phyloP scores from a whole-genome alignment of 371 early-diverging fungal genomes.

The Mucor circinelloides region DNA sequence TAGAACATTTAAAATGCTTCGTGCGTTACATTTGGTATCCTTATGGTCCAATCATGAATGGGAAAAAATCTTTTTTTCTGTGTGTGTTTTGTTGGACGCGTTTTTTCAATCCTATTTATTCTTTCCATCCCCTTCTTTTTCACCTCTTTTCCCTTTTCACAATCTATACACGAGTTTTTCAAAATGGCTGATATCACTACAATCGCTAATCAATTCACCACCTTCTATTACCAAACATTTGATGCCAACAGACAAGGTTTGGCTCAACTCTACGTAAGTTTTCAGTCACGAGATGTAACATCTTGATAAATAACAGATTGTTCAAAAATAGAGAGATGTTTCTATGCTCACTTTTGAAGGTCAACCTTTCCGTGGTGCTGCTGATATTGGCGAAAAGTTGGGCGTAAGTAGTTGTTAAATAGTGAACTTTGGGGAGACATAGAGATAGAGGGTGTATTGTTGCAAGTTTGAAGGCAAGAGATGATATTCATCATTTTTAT shows the following conservation, averaged over 20 bases:
- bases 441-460: neutral
- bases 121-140: neutral
- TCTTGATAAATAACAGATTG: neutral
- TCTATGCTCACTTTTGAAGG: slow-evolving; percentile 93
- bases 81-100: neutral
- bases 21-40: neutral
- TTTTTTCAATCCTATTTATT: neutral
- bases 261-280: slow-evolving; percentile 81
- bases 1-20: neutral
- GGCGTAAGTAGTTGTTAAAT: slow-evolving; percentile 56
- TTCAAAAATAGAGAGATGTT: slow-evolving; percentile 56
- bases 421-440: neutral
- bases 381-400: slow-evolving; percentile 77
- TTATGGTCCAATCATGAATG: neutral
- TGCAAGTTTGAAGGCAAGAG: neutral
- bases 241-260: slow-evolving; percentile 67
- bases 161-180: neutral
- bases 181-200: slow-evolving; percentile 32
- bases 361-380: slow-evolving; percentile 57
- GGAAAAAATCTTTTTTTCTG: neutral
- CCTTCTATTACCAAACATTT: slow-evolving; percentile 88
- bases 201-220: slow-evolving; percentile 74
- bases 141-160: neutral
- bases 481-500: neutral
- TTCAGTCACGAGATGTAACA: neutral